Percentiles rank a stretch among this genome's conserved stretches.
Evolutionary conservation across 2,329 filamentous ascomycete genomes (phyloP).

Genomic region (Stagonosporopsis cucurbitacearum): DNA sequence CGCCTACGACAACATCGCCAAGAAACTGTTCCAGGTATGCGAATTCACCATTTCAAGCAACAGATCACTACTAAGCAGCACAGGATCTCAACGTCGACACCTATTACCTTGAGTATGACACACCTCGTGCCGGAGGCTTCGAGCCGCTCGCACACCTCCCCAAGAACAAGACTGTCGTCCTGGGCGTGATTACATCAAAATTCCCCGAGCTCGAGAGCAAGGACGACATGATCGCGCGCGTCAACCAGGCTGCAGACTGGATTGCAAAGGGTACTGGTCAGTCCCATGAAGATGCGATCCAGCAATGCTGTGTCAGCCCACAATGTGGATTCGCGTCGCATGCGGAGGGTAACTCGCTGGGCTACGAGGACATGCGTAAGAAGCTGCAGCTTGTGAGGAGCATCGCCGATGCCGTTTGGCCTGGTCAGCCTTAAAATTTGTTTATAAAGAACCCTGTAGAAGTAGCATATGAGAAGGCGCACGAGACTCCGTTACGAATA

Average conservation of each 20-base stretch:
- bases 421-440: conserved; percentile 54
- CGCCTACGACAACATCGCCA: conserved; percentile 56
- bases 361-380: conserved; percentile 72
- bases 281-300: conserved; percentile 69
- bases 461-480: conserved; percentile 15
- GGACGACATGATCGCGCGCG: conserved; percentile 55
- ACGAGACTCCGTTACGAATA: conserved; percentile 30
- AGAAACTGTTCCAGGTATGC: conserved; percentile 48
- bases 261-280: conserved; percentile 72
- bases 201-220: conserved; percentile 55
- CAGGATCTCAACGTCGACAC: conserved; percentile 50
- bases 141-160: conserved; percentile 55
- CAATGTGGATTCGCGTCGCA: conserved; percentile 66
- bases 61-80: conserved; percentile 1
- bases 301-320: conserved; percentile 60
- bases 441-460: background rate
- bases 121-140: conserved; percentile 56
- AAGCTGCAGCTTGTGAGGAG: conserved; percentile 74
- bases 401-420: conserved; percentile 77
- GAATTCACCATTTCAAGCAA: background rate
- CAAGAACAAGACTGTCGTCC: conserved; percentile 55
- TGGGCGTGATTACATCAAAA: conserved; percentile 56
- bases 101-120: conserved; percentile 56
- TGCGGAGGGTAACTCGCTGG: conserved; percentile 73
- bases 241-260: conserved; percentile 64